Evolutionary conservation across 2,329 filamentous ascomycete species (phyloP), one percentile per base, ranked within the genome.

Genomic region (Xylaria polymorpha): DNA sequence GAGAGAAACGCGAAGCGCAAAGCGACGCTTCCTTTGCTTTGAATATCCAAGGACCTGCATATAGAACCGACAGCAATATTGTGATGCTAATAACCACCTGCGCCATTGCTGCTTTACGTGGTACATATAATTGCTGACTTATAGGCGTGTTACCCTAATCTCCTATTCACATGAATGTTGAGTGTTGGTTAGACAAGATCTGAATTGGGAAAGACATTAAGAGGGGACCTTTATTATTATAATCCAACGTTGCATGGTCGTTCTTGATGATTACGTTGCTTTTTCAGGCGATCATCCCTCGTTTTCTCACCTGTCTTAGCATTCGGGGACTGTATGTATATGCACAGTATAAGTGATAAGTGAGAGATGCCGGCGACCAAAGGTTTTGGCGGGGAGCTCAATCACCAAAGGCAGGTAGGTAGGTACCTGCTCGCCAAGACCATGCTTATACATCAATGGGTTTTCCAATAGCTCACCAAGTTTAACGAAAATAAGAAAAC

Each of bases 41-140:
- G 43, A 59, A 60, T 60, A 61, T 58, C 35, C 25, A n/a, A 60
- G 66, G 20, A 66, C 61, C 66, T 53, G 68, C 62, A 71, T 66
- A 66, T 69, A 72, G 68, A 71, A 46, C n/a, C 46, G 41, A 37
- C 50, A 29, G 58, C 50, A 66, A 44, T 55, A 66, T 61, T 22
- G 29, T 39, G n/a, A 57, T 57, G 20, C 39, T 57, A 32, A 43
- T 44, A 35, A 59, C 41, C 46, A 50, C 53, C 29, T 9, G 29
- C 39, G 6, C 48, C 35, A 1, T 53, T 18, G 37, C n/a, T 59
- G n/a, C 22, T 46, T 20, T 44, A 32, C 29, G 39, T 58, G 22
- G 39, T 58, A 46, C 9, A 44, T 35, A 20, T 44, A 32, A 29
- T 20, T 10, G 14, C 29, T 25, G 18, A 20, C 18, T 46, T 12